Conservation (phyloP, 1,284 basidiomycete species). For the Ustilago loliicola region DNA sequence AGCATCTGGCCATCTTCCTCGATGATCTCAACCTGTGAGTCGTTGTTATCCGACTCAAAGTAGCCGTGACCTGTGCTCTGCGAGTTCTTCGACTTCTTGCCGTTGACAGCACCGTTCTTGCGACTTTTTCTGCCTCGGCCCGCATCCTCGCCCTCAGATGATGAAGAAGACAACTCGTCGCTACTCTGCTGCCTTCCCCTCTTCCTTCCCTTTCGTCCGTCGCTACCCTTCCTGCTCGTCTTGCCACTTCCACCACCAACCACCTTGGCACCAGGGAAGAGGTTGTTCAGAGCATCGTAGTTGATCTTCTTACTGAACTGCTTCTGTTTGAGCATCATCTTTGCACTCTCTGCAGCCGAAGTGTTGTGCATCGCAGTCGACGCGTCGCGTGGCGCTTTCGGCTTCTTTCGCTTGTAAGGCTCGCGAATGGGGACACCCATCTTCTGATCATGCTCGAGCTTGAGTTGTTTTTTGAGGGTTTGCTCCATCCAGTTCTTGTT, state of each 20-base stretch:
- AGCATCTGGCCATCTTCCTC: slow-evolving; percentile 48
- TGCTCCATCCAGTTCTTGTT: slow-evolving; percentile 94
- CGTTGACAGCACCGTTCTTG: slow-evolving; percentile 12
- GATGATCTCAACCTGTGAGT: slow-evolving; percentile 35
- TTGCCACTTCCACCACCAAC: slow-evolving; percentile 27
- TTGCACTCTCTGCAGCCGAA: slow-evolving; percentile 67
- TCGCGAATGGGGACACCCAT: slow-evolving; percentile 61
- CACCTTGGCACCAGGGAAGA: slow-evolving; percentile 60
- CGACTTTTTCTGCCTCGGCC: slow-evolving; percentile 5
- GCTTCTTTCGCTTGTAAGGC: slow-evolving; percentile 62
- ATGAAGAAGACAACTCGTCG: slow-evolving; percentile 32
- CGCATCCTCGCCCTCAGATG: slow-evolving; percentile 45
- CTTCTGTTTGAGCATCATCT: slow-evolving; percentile 68
- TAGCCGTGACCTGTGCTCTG: slow-evolving; percentile 21
- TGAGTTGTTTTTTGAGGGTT: slow-evolving; percentile 65
- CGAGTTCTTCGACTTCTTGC: slow-evolving; percentile 23
- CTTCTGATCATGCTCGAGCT: slow-evolving; percentile 67
- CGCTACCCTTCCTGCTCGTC: slow-evolving; percentile 14
- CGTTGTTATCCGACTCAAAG: slow-evolving; percentile 41
- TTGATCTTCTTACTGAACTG: slow-evolving; percentile 68
- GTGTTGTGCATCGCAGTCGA: slow-evolving; percentile 60
- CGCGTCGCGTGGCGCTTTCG: slow-evolving; percentile 60
- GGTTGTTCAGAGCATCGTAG: slow-evolving; percentile 66
- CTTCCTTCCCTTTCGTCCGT: slow-evolving; percentile 6
- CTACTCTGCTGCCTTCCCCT: slow-evolving; percentile 32